Percentiles rank a stretch among this genome's conserved stretches.
These are phyloP conservation scores for Hamamelis virginiana DNA, from an alignment of 164 flowering plant species.

Conservation along the genomic window DNA sequence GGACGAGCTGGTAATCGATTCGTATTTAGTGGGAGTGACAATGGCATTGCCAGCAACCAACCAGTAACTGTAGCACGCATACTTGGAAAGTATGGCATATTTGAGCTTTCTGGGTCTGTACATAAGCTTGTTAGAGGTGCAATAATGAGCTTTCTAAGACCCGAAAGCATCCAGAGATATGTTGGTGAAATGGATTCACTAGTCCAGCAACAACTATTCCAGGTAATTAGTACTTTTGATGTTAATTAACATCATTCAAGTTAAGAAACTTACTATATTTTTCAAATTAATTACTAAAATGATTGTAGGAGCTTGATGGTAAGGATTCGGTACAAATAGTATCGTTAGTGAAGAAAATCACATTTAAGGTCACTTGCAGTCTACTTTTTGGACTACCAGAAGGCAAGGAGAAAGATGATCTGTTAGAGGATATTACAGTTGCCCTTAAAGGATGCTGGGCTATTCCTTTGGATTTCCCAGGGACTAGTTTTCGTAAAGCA, in stretches of 20 bases:
- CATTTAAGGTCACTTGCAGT: constrained; percentile 27
- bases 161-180: constrained; percentile 16
- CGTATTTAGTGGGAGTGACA: constrained; percentile 14
- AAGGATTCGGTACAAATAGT: constrained; percentile 16
- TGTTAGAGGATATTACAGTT: constrained; percentile 21
- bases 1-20: constrained; percentile 22
- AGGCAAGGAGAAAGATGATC: constrained; percentile 19
- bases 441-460: constrained; percentile 20
- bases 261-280: too few relatives aligned
- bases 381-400: constrained; percentile 27
- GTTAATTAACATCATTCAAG: background rate
- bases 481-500: constrained; percentile 22
- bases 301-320: constrained; percentile 19
- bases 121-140: constrained; percentile 19
- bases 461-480: constrained; percentile 28
- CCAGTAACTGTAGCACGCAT: constrained; percentile 5
- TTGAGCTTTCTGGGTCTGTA: constrained; percentile 12
- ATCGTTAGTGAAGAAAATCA: constrained; percentile 22
- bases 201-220: constrained; percentile 14
- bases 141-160: constrained; percentile 16
- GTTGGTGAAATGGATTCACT: constrained; percentile 21
- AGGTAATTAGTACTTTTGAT: constrained; percentile 12
- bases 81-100: constrained; percentile 18
- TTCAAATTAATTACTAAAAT: too few relatives aligned
- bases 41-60: constrained; percentile 16